Conservation (phyloP, 1,284 basidiomycete genomes). For the Naganishia liquefaciens region DNA sequence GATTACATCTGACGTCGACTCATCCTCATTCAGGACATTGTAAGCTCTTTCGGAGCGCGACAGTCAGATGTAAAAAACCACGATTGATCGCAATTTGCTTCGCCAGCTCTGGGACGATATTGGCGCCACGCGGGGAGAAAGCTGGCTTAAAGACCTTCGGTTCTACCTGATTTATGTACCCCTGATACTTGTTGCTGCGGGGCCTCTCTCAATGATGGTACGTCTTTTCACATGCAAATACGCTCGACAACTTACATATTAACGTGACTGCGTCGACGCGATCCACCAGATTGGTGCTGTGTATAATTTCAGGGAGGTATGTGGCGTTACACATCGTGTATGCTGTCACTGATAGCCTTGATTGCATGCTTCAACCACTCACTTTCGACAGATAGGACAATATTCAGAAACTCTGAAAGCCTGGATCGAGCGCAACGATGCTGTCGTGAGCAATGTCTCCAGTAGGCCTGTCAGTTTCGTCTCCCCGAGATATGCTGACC, state of each 20-base stretch:
- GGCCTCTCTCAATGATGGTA: constrained; percentile 2
- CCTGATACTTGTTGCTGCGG: neutral
- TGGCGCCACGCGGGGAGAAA: neutral
- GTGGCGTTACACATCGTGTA: neutral
- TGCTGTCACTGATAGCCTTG: neutral
- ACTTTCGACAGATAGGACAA: neutral
- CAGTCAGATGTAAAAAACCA: no score
- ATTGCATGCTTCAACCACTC: neutral
- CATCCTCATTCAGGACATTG: constrained; percentile 1
- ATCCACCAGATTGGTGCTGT: constrained; percentile 6
- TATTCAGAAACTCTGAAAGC: neutral
- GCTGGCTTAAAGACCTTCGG: neutral
- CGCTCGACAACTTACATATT: neutral
- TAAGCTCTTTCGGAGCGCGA: no score
- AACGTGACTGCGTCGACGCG: no score
- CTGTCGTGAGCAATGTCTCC: neutral
- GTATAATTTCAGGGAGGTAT: constrained; percentile 5
- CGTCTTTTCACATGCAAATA: neutral
- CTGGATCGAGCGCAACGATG: neutral
- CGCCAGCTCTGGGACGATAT: constrained; percentile 7
- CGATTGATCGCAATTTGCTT: no score
- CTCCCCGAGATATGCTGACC: no score
- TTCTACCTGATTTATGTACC: neutral
- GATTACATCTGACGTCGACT: neutral
- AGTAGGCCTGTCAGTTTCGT: neutral